Evolutionary conservation across 2,329 filamentous ascomycete species (phyloP).

Genomic region (Camptophora hylomeconis): DNA sequence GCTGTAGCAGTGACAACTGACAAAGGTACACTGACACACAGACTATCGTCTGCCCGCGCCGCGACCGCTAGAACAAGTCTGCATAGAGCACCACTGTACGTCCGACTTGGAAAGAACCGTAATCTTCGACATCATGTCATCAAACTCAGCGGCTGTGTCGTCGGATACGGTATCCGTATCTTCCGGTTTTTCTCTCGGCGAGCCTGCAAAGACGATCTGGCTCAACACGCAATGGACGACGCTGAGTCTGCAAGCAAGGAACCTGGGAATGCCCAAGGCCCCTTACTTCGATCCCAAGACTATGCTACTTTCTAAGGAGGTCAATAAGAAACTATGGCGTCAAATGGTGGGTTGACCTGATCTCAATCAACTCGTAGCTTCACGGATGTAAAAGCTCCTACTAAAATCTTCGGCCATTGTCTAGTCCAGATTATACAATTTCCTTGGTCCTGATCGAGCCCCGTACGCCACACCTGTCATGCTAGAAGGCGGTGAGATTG

Average conservation of each 20-base stretch:
- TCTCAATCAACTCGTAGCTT: too few relatives aligned
- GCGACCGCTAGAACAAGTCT: too few relatives aligned
- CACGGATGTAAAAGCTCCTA: too few relatives aligned
- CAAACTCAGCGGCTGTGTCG: too few relatives aligned
- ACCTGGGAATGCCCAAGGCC: slow-evolving; percentile 8
- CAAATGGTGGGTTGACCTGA: slow-evolving; percentile 16
- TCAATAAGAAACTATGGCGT: slow-evolving; percentile 14
- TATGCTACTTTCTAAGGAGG: slow-evolving; percentile 15
- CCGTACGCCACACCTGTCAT: slow-evolving; percentile 13
- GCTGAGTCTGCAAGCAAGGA: slow-evolving; percentile 15
- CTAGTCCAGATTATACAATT: slow-evolving; percentile 12
- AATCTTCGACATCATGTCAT: too few relatives aligned
- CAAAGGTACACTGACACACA: too few relatives aligned
- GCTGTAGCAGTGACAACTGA: too few relatives aligned
- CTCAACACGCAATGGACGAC: slow-evolving; percentile 17
- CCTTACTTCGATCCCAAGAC: slow-evolving; percentile 17
- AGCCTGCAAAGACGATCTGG: slow-evolving; percentile 12
- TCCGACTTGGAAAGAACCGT: too few relatives aligned
- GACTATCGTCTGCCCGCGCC: too few relatives aligned
- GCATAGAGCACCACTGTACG: too few relatives aligned
- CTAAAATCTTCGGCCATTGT: too few relatives aligned
- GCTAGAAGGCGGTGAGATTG: slow-evolving; percentile 12
- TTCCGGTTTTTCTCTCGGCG: slow-evolving; percentile 4
- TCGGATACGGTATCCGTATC: slow-evolving; percentile 4
- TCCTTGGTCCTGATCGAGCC: slow-evolving; percentile 14